Evolutionary conservation across 495 filamentous ascomycete genomes (phyloP), one percentile per base, ranked within the genome.

Genomic region (Podospora conica): DNA sequence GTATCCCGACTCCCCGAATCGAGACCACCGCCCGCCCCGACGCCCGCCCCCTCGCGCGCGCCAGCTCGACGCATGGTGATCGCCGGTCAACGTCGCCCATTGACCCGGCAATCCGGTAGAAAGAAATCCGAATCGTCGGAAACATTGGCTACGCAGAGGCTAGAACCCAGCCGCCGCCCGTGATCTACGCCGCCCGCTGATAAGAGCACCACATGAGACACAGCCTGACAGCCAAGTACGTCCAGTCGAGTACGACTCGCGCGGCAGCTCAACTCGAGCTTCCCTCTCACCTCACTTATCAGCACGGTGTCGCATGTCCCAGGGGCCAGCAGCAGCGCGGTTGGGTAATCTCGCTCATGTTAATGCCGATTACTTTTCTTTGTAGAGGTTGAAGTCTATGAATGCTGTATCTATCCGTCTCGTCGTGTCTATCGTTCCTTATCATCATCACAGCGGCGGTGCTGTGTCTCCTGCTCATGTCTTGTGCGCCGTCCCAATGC

Each of bases 261-360:
- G 40, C 40, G 40, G 15, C 18, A 48, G 8, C 40, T n/a, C 40
- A 48, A n/a, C 40, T n/a, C 40, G 40, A 48, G 40, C 1, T 48
- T 48, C 40, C 40, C 8, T 48, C 27, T 48, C 60, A 61, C 31
- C n/a, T 63, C 48, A 63, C 61, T 56, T 56, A 55, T 63, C 60
- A 31, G 2, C 29, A 31, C 4, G 18, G 8, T 18, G 15, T 48
- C 40, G 40, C 40, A 48, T 48, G 40, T 48, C 15, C 40, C 40
- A 48, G n/a, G n/a, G n/a, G n/a, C n/a, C n/a, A n/a, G n/a, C n/a
- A n/a, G 18, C 40, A 2, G 40, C 18, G 40, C 40, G 40, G 40
- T 48, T 48, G 40, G 40, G 40, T 48, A 48, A 48, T n/a, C 40
- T 48, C 6, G 40, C 8, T 18, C 1, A 2, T 48, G 18, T 48